Evolutionary conservation across 129 eudicot species (phyloP).

Genomic region (Chrysanthemum makinoi): DNA sequence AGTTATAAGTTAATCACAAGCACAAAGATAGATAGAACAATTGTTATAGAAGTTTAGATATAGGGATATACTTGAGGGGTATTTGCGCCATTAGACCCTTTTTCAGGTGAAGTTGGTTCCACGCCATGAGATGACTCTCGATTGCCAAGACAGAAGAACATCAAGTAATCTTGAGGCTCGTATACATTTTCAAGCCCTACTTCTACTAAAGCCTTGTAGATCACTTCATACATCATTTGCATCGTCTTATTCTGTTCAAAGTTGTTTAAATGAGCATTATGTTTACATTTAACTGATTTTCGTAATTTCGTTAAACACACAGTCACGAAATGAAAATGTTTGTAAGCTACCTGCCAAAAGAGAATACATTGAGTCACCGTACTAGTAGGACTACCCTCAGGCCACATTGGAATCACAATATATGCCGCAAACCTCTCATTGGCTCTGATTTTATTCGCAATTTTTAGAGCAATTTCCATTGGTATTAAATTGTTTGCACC

Average conservation of each 20-base stretch:
- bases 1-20: constrained; percentile 8
- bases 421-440: constrained; percentile 86
- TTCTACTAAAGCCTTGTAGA: constrained; percentile 82
- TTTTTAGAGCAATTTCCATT: constrained; percentile 89
- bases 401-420: constrained; percentile 97
- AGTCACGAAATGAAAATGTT: constrained; percentile 1
- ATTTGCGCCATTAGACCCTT: constrained; percentile 27
- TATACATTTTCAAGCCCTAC: constrained; percentile 57
- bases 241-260: constrained; percentile 77
- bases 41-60: not conserved
- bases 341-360: constrained; percentile 82
- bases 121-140: constrained; percentile 51
- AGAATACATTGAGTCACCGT: constrained; percentile 73
- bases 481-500: constrained; percentile 98
- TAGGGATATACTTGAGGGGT: constrained; percentile 59
- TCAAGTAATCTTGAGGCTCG: constrained; percentile 85
- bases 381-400: constrained; percentile 87
- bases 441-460: constrained; percentile 82
- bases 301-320: not conserved
- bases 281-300: not conserved
- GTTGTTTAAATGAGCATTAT: not conserved
- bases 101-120: constrained; percentile 27
- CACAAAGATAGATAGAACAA: not conserved
- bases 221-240: constrained; percentile 93
- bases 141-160: constrained; percentile 86